Evolutionary conservation across 2,329 filamentous ascomycete genomes (phyloP), one percentile per base, ranked within the genome.

Genomic region (Scopulariopsis brevicaulis): DNA sequence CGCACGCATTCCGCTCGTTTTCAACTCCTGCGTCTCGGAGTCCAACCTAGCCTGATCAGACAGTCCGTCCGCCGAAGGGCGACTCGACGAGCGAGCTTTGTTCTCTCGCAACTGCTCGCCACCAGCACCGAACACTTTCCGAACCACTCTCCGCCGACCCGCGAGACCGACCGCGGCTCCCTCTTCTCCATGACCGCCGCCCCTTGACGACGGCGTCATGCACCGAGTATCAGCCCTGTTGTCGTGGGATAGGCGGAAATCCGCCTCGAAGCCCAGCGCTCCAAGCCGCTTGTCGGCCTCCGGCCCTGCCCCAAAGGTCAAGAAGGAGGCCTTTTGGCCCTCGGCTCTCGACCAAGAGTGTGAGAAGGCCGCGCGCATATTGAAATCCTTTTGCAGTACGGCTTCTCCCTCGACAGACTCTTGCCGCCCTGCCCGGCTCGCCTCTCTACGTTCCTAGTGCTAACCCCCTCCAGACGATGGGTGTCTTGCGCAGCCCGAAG

Each of bases 361-460:
- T 71, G 90, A 96, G 73, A 96, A 96, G 74, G 89, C 91, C 53
- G 90, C 91, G 60, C 81, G 90, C 59, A 96, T 96, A 61, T 73
- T 96, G 56, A 87, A 90, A 69, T 93, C 89, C 35, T 96, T 96
- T 73, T 96, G 90, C 77, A 89, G 86, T 89, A 78, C 64, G 82
- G 77, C 53, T 43, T 37, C 22, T 20, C 46, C 50, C 37, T 52
- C 28, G 8, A 32, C 28, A 37, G 20, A 4, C 28, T 22, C 34
- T 24, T 22, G 11, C 53, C 2, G 32, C 32, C 18, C 10, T 28
- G 5, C 3, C 48, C 28, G 24, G 15, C 35, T 20, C 25, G 11
- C 18, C 11, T 37, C 22, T n/a, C 34, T 53, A 20, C n/a, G 5
- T 53, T 14, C 12, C 24, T 24, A 22, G 12, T 24, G 22, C 56